phyloP scores from a whole-genome alignment of 2,329 filamentous ascomycete species.

The Talaromyces amestolkiae region DNA sequence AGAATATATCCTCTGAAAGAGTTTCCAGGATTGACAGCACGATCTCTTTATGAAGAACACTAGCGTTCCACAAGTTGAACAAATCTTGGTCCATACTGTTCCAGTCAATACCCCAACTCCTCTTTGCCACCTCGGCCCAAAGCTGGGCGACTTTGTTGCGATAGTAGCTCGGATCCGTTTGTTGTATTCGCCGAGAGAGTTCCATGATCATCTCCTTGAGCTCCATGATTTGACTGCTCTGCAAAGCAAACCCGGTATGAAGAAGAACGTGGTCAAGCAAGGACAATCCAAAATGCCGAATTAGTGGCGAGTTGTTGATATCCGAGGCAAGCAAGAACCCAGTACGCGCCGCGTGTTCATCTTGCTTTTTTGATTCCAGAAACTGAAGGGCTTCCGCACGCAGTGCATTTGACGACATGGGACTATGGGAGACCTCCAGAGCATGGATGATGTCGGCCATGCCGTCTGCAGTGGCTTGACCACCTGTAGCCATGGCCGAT shows the following conservation, averaged over 20 bases:
- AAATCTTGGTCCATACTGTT: constrained; percentile 87
- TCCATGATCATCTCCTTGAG: constrained; percentile 75
- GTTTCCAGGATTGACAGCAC: constrained; percentile 87
- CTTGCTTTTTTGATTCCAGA: constrained; percentile 79
- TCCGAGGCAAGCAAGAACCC: constrained; percentile 81
- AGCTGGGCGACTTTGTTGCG: constrained; percentile 92
- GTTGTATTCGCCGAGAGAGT: constrained; percentile 69
- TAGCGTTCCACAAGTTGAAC: constrained; percentile 70
- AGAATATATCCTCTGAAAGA: constrained; percentile 91
- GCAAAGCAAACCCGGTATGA: constrained; percentile 77
- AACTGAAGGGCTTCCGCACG: constrained; percentile 80
- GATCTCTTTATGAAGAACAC: constrained; percentile 71
- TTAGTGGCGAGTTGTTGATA: constrained; percentile 69
- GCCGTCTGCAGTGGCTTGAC: constrained; percentile 36
- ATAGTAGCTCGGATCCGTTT: constrained; percentile 74
- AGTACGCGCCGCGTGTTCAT: constrained; percentile 75
- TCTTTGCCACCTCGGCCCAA: constrained; percentile 92
- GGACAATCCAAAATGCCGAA: constrained; percentile 91
- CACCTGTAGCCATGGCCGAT: constrained; percentile 33
- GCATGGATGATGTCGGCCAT: constrained; percentile 69
- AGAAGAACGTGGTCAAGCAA: constrained; percentile 86
- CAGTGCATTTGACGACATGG: constrained; percentile 74
- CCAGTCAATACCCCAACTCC: constrained; percentile 91
- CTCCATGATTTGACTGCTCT: constrained; percentile 62
- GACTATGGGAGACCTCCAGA: constrained; percentile 81